A percentile compares a stretch with the other conserved stretches of the same genome.
These are phyloP conservation scores for Fistulifera pelliculosa DNA, from an alignment of 108 stramenopile species.

Conservation along the genomic window DNA sequence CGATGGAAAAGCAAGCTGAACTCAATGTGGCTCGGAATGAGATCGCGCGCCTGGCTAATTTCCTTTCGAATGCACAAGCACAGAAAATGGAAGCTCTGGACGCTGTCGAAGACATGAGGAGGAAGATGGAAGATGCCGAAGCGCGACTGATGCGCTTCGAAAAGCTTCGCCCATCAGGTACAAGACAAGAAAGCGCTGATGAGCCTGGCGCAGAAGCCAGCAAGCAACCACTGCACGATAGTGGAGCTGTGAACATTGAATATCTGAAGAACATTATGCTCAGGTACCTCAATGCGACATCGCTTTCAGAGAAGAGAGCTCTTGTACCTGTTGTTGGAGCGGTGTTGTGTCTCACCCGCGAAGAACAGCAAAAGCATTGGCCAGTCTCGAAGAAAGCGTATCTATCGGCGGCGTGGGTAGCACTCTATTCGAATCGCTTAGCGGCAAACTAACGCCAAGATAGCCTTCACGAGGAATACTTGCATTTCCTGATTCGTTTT, in stretches of 20 bases:
- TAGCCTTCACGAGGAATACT: too few relatives aligned
- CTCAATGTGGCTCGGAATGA: conserved; percentile 75
- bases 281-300: conserved; percentile 65
- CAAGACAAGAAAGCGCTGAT: conserved; percentile 1
- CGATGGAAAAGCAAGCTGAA: conserved; percentile 86
- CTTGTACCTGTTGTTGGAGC: conserved; percentile 74
- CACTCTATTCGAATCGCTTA: conserved; percentile 39
- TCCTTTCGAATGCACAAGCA: conserved; percentile 68
- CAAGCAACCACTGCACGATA: background rate
- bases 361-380: conserved; percentile 57
- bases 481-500: background rate
- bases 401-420: conserved; percentile 38
- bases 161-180: conserved; percentile 30
- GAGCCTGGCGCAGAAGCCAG: background rate
- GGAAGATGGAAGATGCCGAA: conserved; percentile 62
- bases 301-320: conserved; percentile 52
- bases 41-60: conserved; percentile 67
- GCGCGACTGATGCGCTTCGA: conserved; percentile 48
- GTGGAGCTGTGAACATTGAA: conserved; percentile 55
- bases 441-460: background rate
- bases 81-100: conserved; percentile 68
- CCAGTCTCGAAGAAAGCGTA: conserved; percentile 41
- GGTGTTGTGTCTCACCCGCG: conserved; percentile 70
- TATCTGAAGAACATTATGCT: conserved; percentile 86
- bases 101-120: conserved; percentile 54